Conservation (phyloP, 345 rosid genomes). For the Syzygium grande region DNA sequence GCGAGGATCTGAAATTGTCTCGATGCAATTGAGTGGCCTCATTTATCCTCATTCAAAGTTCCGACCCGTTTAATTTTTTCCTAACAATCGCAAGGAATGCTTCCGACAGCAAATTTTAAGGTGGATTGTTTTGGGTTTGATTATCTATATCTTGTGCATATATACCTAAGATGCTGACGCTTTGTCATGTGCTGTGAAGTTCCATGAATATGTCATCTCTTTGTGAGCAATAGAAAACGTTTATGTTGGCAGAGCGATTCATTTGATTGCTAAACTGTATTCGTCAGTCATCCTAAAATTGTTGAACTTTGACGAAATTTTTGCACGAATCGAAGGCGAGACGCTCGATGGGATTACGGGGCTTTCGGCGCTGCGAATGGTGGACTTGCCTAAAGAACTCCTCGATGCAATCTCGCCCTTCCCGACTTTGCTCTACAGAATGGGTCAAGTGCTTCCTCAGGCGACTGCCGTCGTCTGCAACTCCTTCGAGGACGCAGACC, state of each 20-base stretch:
- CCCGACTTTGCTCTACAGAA: constrained; percentile 16
- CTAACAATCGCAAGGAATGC: no score
- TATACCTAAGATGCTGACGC: background rate
- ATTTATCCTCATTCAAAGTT: no score
- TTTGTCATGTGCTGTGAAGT: background rate
- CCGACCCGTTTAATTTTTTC: no score
- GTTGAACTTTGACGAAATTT: background rate
- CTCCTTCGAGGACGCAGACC: constrained; percentile 35
- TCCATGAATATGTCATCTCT: no score
- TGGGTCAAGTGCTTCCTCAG: constrained; percentile 27
- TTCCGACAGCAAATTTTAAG: no score
- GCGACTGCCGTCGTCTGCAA: constrained; percentile 31
- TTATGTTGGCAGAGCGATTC: background rate
- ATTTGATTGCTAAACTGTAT: background rate
- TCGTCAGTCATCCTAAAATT: background rate
- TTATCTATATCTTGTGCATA: background rate
- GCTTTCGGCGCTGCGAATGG: constrained; percentile 12
- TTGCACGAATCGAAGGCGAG: constrained; percentile 14
- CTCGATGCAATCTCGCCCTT: constrained; percentile 4
- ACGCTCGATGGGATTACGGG: constrained; percentile 30
- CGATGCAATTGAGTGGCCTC: no score
- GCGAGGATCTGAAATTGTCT: background rate
- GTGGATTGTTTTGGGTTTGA: background rate
- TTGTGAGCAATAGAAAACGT: background rate
- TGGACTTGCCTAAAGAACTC: constrained; percentile 29